Base-by-base conservation (phyloP, 2,329 filamentous ascomycete species). In the Colletotrichum abscissum region DNA sequence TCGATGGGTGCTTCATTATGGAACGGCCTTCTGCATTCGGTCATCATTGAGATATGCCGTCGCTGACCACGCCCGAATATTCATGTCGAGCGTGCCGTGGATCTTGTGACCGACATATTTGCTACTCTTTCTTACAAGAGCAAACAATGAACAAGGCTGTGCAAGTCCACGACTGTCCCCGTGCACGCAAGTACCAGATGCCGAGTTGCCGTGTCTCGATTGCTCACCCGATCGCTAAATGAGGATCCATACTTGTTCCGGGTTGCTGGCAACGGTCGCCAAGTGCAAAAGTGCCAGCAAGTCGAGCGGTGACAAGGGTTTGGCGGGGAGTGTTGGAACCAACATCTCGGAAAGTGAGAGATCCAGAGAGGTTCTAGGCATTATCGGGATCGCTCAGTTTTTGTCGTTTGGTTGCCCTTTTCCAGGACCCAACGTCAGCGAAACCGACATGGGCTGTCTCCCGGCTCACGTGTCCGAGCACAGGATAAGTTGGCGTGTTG, bases 331-430 rank as follows among this genome's bases (percentile, higher is more conserved):
- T n/a, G 16, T 56, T 46, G 26, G 26, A 60, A 26, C 49, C 58
- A 73, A 52, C 56, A 42, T 11, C 26, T 24, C 49, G 30, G 30
- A 16, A 24, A 38, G 5, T 52, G 33, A 28, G 52, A 52, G 56
- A 33, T 58, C 24, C 22, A 16, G 38, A 11, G 55, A 5, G n/a
- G 22, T 5, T 12, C 56, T 62, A 75, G 49, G 46, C 46, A 16
- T 69, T 66, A n/a, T 70, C 63, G 16, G 59, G 63, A 62, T 75
- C 69, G 62, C 63, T 62, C 66, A 75, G 22, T 65, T 74, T 76
- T 26, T 70, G 69, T 46, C 74, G 64, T 52, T 76, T 76, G 2
- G 65, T 33, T 9, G 67, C 62, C 19, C 74, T 72, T 42, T 74
- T 72, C 66, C 67, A 75, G 24, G 74, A 74, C 14, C 72, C 72